phyloP scores from a whole-genome alignment of 2,329 filamentous ascomycete genomes.

The Aspergillus texensis region DNA sequence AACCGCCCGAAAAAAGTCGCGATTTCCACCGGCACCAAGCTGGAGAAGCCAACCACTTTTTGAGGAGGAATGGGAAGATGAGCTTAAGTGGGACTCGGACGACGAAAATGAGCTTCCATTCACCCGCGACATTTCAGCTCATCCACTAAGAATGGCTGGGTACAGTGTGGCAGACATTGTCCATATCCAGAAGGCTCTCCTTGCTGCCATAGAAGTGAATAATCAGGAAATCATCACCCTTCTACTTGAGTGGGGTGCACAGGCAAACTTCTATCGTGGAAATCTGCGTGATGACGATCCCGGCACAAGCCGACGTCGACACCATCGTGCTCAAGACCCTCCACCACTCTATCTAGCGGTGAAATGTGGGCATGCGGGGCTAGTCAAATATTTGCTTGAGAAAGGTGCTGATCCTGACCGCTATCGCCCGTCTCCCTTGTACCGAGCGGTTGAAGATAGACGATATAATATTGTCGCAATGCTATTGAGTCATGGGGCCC shows the following conservation, averaged over 20 bases:
- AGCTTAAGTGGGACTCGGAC: background rate
- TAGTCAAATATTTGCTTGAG: background rate
- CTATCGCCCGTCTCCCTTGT: background rate
- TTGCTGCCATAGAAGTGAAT: background rate
- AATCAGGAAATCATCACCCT: background rate
- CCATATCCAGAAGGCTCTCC: background rate
- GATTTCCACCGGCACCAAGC: background rate
- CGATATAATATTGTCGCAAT: background rate
- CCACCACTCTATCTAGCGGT: background rate
- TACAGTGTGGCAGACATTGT: background rate
- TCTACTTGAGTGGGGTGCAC: background rate
- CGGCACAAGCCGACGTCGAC: background rate
- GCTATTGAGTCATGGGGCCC: background rate
- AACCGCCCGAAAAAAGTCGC: background rate
- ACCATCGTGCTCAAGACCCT: background rate
- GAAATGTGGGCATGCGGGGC: background rate
- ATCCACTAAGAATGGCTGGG: background rate
- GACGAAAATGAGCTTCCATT: background rate
- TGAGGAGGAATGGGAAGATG: background rate
- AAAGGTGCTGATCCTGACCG: background rate
- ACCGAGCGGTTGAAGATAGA: background rate
- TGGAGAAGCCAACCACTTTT: accelerated
- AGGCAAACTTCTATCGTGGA: background rate
- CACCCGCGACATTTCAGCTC: background rate
- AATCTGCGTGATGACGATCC: background rate